Conservation (phyloP, 345 rosid species). For the Eutrema heterophyllum region DNA sequence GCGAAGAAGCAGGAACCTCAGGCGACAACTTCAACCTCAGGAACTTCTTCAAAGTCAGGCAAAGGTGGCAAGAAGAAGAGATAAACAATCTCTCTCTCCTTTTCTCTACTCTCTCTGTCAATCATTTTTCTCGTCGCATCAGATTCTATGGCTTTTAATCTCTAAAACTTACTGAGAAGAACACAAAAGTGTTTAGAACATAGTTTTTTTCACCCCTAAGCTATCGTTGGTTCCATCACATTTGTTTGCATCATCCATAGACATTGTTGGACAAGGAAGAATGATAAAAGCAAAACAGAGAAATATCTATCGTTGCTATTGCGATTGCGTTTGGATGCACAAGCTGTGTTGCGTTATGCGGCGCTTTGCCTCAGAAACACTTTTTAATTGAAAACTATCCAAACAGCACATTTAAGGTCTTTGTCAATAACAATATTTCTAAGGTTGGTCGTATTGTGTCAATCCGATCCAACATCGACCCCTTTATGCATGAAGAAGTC, state of each 20-base stretch:
- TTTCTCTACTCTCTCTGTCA: not conserved
- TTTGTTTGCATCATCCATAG: not conserved
- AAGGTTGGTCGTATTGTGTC: not conserved
- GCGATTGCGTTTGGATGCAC: not conserved
- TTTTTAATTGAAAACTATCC: not conserved
- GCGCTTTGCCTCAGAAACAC: not conserved
- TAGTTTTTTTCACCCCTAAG: not conserved
- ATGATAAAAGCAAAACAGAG: not conserved
- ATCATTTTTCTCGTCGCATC: not conserved
- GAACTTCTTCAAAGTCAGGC: slow-evolving; percentile 50
- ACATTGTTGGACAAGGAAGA: not conserved
- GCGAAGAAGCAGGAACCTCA: slow-evolving; percentile 71
- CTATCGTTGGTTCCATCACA: not conserved
- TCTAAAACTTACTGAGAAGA: not conserved
- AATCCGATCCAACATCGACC: slow-evolving; percentile 56
- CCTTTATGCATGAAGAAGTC: slow-evolving; percentile 61
- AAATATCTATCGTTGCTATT: not conserved
- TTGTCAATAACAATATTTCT: not conserved
- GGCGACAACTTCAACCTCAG: slow-evolving; percentile 46
- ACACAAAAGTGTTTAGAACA: slow-evolving; percentile 1
- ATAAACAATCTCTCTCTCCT: slow-evolving; percentile 21
- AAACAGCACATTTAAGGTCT: not conserved
- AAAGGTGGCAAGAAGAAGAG: slow-evolving; percentile 88
- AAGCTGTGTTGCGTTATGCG: not conserved
- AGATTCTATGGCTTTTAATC: not conserved